phyloP scores from a whole-genome alignment of 441 rosid species.

The Cnidoscolus chayamansa region DNA sequence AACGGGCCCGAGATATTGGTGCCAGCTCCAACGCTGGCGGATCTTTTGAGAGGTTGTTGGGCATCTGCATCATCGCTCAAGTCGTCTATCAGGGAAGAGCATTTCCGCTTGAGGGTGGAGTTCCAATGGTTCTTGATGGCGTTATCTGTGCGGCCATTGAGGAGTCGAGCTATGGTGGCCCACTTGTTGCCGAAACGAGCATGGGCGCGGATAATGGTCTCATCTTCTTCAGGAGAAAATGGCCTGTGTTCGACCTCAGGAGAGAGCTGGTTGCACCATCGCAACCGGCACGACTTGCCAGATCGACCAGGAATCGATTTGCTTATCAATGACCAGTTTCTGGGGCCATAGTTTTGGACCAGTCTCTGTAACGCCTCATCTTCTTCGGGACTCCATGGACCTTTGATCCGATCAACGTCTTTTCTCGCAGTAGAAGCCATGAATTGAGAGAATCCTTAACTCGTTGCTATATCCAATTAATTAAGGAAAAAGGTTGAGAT shows the following conservation, averaged over 20 bases:
- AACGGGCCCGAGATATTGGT: conserved; percentile 26
- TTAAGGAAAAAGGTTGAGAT: neutral
- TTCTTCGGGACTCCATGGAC: conserved; percentile 82
- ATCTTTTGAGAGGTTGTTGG: conserved; percentile 54
- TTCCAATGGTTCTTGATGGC: conserved; percentile 78
- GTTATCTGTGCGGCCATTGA: conserved; percentile 74
- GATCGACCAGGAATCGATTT: conserved; percentile 76
- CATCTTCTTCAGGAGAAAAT: conserved; percentile 56
- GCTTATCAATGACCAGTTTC: conserved; percentile 79
- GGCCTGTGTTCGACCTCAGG: conserved; percentile 76
- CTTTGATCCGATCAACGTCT: conserved; percentile 67
- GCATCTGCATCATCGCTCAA: conserved; percentile 22
- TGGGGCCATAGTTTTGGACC: conserved; percentile 56
- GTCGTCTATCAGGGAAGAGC: conserved; percentile 35
- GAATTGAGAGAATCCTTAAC: neutral
- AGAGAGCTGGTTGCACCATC: conserved; percentile 82
- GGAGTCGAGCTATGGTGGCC: conserved; percentile 73
- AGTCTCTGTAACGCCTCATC: conserved; percentile 57
- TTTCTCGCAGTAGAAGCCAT: conserved; percentile 42
- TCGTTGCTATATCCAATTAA: neutral
- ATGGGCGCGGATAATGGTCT: conserved; percentile 57
- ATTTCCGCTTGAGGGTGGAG: conserved; percentile 67
- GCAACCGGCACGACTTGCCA: conserved; percentile 69
- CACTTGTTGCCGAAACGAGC: conserved; percentile 66
- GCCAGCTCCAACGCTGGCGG: conserved; percentile 55